Evolutionary conservation across 1,284 basidiomycete genomes (phyloP), one percentile per base, ranked within the genome.

Genomic region (Apiotrichum laibachii): DNA sequence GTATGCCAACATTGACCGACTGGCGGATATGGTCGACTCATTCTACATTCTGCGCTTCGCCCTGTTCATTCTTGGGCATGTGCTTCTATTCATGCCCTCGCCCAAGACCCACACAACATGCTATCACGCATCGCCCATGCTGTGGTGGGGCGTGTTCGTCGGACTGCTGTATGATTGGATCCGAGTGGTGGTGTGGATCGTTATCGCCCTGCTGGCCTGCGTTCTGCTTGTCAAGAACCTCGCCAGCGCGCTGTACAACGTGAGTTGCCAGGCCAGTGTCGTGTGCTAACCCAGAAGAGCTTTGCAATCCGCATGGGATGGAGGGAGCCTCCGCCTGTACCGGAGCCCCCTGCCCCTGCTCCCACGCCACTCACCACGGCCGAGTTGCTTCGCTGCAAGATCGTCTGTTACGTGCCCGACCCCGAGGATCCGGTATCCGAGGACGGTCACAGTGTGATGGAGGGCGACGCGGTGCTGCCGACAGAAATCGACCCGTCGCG

Each of bases 111-210:
- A n/a, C 1, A 13, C 57, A 12, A 61, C 68, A 35, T 75, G 72
- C 54, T 69, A 70, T 49, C 33, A 63, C 22, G 63, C 67, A n/a
- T 56, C 67, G 0, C 71, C 72, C 1, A 53, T 69, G 45, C 63
- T 72, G 2, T 73, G 72, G 69, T 73, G 72, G 72, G 70, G 65
- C 9, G 67, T 71, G n/a, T 65, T 72, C 63, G 58, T 57, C 2
- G 66, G 69, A 10, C 61, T 65, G 3, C 65, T 60, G 12, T 65
- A 71, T 21, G 70, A 68, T n/a, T 73, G 72, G 72, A 55, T 69
- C n/a, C 61, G 67, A n/a, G 31, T 69, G 5, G 53, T 68, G 12
- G 58, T 70, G 15, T 67, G 64, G 11, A 19, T 13, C 12, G 6
- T 56, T 19, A 9, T 49, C 16, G 11, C 42, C 22, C 21, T 53